These are phyloP conservation scores for Theobroma grandiflorum DNA, from an alignment of 441 rosid species.

Conservation along the genomic window DNA sequence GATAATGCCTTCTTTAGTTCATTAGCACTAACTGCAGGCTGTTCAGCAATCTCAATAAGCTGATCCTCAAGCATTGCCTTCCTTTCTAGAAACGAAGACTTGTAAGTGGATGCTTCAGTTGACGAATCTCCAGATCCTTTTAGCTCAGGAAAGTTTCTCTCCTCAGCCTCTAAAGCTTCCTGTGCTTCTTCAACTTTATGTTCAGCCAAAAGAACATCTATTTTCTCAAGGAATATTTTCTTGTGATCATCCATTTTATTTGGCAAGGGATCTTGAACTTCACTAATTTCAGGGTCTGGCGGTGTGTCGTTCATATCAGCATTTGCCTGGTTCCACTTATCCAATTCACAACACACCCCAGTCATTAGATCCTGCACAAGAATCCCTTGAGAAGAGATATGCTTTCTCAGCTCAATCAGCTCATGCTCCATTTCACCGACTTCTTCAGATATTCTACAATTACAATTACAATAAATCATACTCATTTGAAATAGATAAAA, in stretches of 20 bases:
- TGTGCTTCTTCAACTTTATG: slow-evolving; percentile 80
- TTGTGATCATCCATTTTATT: slow-evolving; percentile 41
- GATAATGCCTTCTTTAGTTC: slow-evolving; percentile 68
- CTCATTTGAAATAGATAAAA: slow-evolving; percentile 14
- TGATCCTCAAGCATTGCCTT: slow-evolving; percentile 76
- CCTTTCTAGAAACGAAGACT: slow-evolving; percentile 63
- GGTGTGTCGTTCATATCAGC: slow-evolving; percentile 42
- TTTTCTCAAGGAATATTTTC: slow-evolving; percentile 59
- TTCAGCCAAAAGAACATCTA: slow-evolving; percentile 90
- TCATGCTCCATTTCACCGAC: slow-evolving; percentile 94
- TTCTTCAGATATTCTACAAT: slow-evolving; percentile 88
- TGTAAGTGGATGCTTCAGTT: slow-evolving; percentile 56
- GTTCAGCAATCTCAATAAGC: slow-evolving; percentile 69
- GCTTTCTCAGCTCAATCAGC: slow-evolving; percentile 79
- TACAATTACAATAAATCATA: slow-evolving; percentile 24
- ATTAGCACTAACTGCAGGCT: slow-evolving; percentile 57
- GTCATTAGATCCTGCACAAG: slow-evolving; percentile 88
- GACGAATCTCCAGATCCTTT: slow-evolving; percentile 63
- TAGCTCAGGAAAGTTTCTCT: slow-evolving; percentile 62
- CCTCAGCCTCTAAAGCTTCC: slow-evolving; percentile 76
- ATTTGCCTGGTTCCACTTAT: slow-evolving; percentile 64
- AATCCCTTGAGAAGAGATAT: slow-evolving; percentile 85
- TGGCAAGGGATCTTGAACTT: slow-evolving; percentile 40
- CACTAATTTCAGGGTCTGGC: slow-evolving; percentile 43
- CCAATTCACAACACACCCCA: slow-evolving; percentile 78